Conservation (phyloP, 495 filamentous ascomycete species). For the Corynascus novoguineensis region DNA sequence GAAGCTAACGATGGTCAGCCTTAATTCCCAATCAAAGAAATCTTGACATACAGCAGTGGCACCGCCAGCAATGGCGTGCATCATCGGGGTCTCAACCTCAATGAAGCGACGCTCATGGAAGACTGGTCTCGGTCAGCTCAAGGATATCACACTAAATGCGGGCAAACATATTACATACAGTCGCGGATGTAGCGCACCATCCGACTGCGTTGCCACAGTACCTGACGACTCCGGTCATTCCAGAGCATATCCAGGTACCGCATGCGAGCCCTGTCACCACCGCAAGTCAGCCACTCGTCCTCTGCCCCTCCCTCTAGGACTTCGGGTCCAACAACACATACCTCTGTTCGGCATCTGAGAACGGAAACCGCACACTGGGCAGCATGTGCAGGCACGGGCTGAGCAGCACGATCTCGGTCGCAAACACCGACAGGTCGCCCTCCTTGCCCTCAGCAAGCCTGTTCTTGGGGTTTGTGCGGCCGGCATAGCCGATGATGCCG, state of each 20-base stretch:
- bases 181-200: slow-evolving; percentile 78
- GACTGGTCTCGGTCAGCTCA: slow-evolving; percentile 28
- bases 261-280: slow-evolving; percentile 58
- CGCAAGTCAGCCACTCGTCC: no score
- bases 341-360: slow-evolving; percentile 86
- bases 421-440: slow-evolving; percentile 92
- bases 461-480: slow-evolving; percentile 84
- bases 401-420: slow-evolving; percentile 74
- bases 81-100: slow-evolving; percentile 97
- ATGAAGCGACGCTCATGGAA: slow-evolving; percentile 81
- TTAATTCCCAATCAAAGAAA: background rate
- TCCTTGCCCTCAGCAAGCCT: slow-evolving; percentile 58
- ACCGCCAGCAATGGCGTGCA: slow-evolving; percentile 92
- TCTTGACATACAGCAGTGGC: slow-evolving; percentile 60
- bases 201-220: slow-evolving; percentile 76
- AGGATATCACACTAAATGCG: background rate
- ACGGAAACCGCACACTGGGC: slow-evolving; percentile 84
- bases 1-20: slow-evolving; percentile 45
- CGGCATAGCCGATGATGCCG: slow-evolving; percentile 81
- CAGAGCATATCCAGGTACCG: slow-evolving; percentile 93
- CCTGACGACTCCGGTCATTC: slow-evolving; percentile 76
- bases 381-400: slow-evolving; percentile 92
- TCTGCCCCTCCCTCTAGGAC: no score
- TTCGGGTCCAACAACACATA: no score
- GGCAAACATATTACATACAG: slow-evolving; percentile 35